These are phyloP conservation scores for Immersiporthe knoxdaviesiana DNA, from an alignment of 2,329 filamentous ascomycete genomes.

Conservation along the genomic window DNA sequence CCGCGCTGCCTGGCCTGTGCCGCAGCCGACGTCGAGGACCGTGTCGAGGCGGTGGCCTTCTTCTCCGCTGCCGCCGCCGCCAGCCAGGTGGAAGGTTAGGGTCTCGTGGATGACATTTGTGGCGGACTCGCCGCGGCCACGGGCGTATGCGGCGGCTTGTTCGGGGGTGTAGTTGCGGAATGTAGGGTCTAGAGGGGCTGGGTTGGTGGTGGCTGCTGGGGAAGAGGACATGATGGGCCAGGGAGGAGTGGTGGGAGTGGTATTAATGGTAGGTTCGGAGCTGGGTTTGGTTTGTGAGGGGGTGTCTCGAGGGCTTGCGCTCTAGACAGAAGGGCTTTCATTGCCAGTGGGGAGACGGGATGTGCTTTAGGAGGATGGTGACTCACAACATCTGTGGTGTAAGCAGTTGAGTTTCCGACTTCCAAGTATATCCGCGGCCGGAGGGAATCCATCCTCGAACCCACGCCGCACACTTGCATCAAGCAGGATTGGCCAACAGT, in stretches of 20 bases:
- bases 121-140: slow-evolving; percentile 31
- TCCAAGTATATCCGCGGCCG: neutral
- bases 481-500: neutral
- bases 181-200: slow-evolving; percentile 31
- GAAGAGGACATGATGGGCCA: slow-evolving; percentile 2
- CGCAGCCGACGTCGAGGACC: slow-evolving; percentile 38
- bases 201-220: neutral
- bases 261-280: neutral
- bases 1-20: slow-evolving; percentile 37
- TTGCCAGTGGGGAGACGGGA: neutral
- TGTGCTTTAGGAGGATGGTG: neutral
- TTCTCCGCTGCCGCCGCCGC: too few species aligned
- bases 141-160: slow-evolving; percentile 36
- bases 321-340: neutral
- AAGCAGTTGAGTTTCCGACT: too few species aligned
- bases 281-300: too few species aligned
- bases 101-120: slow-evolving; percentile 32
- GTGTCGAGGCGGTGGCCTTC: slow-evolving; percentile 11
- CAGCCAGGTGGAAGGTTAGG: slow-evolving; percentile 32
- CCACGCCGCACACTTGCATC: neutral
- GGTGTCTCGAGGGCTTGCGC: neutral
- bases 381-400: neutral
- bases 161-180: slow-evolving; percentile 34
- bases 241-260: neutral
- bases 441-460: neutral